Percentiles rank a stretch among this genome's conserved stretches.
Conservation (phyloP, 306 rosid species). For the Cucumis hystrix region DNA sequence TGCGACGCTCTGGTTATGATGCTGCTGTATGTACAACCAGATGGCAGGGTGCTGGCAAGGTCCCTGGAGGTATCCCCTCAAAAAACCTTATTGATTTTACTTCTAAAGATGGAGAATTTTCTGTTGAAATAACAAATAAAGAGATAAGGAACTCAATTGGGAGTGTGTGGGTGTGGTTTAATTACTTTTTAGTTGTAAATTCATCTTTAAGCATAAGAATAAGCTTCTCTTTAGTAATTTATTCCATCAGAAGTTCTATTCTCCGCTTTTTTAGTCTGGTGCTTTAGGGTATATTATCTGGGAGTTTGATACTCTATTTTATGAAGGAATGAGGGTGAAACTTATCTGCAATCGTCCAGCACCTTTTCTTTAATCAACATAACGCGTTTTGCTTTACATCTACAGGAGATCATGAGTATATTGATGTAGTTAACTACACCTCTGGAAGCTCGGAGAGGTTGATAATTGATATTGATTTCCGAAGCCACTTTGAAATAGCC, state of each 20-base stretch:
- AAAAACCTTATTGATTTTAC: background rate
- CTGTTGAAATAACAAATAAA: background rate
- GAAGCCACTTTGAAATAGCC: conserved; percentile 97
- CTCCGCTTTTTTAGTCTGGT: background rate
- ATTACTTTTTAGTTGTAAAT: background rate
- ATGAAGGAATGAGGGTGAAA: background rate
- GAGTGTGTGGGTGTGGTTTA: background rate
- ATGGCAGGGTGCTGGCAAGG: conserved; percentile 89
- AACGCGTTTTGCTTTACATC: background rate
- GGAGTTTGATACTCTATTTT: background rate
- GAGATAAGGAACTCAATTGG: background rate
- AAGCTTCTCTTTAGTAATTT: background rate
- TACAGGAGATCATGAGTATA: conserved; percentile 87
- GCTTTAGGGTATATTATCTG: background rate
- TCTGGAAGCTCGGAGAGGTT: conserved; percentile 56
- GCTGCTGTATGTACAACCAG: conserved; percentile 76
- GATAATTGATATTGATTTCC: conserved; percentile 74
- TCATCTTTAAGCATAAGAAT: background rate
- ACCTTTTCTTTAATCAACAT: background rate
- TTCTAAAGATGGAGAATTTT: background rate
- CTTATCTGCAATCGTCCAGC: background rate
- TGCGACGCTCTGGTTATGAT: conserved; percentile 70
- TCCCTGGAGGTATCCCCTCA: conserved; percentile 71
- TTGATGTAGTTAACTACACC: conserved; percentile 48
- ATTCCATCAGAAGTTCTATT: background rate